Conservation (phyloP, 2,329 filamentous ascomycete genomes). For the Pseudogymnoascus sp. region DNA sequence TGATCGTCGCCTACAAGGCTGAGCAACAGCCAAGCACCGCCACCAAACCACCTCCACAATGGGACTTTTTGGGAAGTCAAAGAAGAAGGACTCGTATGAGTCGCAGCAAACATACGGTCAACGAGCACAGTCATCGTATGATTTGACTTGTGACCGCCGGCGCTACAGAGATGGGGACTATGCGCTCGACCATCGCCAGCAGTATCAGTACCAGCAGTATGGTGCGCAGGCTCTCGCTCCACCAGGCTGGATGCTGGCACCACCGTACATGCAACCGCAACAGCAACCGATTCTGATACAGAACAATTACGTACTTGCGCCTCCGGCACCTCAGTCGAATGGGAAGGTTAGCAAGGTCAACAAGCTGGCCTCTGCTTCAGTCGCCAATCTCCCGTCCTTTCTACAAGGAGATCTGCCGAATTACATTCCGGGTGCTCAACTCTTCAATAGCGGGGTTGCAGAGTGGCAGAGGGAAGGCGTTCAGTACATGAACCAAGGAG, state of each 20-base stretch:
- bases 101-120: neutral
- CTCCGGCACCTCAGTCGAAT: slow-evolving; percentile 15
- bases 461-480: slow-evolving; percentile 37
- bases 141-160: neutral
- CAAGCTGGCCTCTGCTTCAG: slow-evolving; percentile 35
- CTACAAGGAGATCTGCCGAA: slow-evolving; percentile 31
- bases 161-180: slow-evolving; percentile 1
- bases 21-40: slow-evolving; percentile 2
- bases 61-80: slow-evolving; percentile 3
- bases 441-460: slow-evolving; percentile 39
- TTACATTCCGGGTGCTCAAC: slow-evolving; percentile 27
- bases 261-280: slow-evolving; percentile 10
- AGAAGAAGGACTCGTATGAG: slow-evolving; percentile 4
- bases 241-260: slow-evolving; percentile 2
- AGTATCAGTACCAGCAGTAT: slow-evolving; percentile 4
- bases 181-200: neutral
- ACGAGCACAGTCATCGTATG: slow-evolving; percentile 1
- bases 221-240: neutral
- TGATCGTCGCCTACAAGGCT: slow-evolving; percentile 7
- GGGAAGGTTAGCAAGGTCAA: slow-evolving; percentile 24
- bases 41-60: slow-evolving; percentile 11
- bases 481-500: slow-evolving; percentile 40
- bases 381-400: slow-evolving; percentile 34
- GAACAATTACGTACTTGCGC: slow-evolving; percentile 40
- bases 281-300: slow-evolving; percentile 42